Conservation (phyloP, 768 basidiomycete species). For the Aureoboletus auriporus region DNA sequence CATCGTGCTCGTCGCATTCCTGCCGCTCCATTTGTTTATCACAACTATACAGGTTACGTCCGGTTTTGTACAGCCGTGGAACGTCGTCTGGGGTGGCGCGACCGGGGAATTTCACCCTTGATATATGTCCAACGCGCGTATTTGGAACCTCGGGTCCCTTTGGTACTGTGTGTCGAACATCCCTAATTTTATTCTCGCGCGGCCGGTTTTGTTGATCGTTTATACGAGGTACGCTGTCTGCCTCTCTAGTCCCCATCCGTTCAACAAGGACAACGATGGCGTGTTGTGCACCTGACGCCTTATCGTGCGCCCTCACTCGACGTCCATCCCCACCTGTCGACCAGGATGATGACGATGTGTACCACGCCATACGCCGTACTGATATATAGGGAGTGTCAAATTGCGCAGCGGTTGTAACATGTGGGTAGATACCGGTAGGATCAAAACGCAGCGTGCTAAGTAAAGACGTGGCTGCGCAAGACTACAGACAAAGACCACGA, state of each 20-base stretch:
- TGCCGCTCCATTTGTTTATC: slow-evolving; percentile 62
- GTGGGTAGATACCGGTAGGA: too few relatives aligned
- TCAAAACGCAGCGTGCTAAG: too few relatives aligned
- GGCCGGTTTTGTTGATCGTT: slow-evolving; percentile 61
- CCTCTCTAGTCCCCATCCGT: background rate
- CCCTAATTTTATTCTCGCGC: slow-evolving; percentile 82
- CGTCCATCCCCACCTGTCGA: too few relatives aligned
- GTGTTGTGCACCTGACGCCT: too few relatives aligned
- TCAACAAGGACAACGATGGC: too few relatives aligned
- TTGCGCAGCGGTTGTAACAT: too few relatives aligned
- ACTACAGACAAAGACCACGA: too few relatives aligned
- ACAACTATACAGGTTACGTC: slow-evolving; percentile 65
- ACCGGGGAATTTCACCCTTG: slow-evolving; percentile 44
- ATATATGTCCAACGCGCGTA: slow-evolving; percentile 86
- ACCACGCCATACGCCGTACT: too few relatives aligned
- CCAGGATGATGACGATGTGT: too few relatives aligned
- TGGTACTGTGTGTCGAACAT: slow-evolving; percentile 82
- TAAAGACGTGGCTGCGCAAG: too few relatives aligned
- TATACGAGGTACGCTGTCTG: slow-evolving; percentile 30
- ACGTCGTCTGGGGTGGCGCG: slow-evolving; percentile 59
- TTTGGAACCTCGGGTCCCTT: slow-evolving; percentile 84
- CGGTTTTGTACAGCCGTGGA: slow-evolving; percentile 52
- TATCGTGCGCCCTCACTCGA: too few relatives aligned
- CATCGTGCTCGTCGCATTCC: slow-evolving; percentile 43
- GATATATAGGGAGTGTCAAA: too few relatives aligned